These are phyloP conservation scores for Zygoascus flipseniorum DNA, from an alignment of 805 yeast species.

Conservation along the genomic window DNA sequence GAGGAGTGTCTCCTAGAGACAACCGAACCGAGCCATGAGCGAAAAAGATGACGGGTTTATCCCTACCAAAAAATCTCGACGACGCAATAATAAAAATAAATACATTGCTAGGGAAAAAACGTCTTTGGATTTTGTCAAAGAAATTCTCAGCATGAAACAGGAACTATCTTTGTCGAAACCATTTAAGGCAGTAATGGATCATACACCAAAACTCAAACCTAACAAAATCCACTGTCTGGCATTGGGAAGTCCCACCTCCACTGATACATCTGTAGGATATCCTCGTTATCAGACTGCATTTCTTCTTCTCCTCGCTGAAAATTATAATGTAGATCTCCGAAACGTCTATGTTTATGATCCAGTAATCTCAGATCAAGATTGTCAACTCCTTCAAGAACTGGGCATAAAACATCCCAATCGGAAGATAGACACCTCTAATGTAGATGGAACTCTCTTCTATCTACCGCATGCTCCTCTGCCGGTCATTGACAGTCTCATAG, in stretches of 20 bases:
- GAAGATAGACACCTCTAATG: constrained; percentile 1
- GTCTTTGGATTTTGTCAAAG: constrained; percentile 10
- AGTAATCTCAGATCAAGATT: constrained; percentile 43
- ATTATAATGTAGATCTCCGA: constrained; percentile 12
- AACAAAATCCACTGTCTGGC: constrained; percentile 55
- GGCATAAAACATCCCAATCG: constrained; percentile 22
- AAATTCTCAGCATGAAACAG: constrained; percentile 4
- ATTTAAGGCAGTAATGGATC: constrained; percentile 3
- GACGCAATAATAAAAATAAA: constrained; percentile 5
- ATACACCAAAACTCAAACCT: background rate
- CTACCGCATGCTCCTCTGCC: constrained; percentile 69
- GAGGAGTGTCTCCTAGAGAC: background rate
- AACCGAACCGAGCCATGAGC: too few relatives aligned
- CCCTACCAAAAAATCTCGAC: constrained; percentile 2
- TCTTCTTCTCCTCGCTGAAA: constrained; percentile 35
- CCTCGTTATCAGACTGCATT: constrained; percentile 56
- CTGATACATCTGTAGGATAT: constrained; percentile 35
- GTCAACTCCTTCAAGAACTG: constrained; percentile 23
- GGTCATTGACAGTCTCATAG: constrained; percentile 17
- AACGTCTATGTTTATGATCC: constrained; percentile 57
- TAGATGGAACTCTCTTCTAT: constrained; percentile 38
- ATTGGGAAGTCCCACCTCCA: constrained; percentile 53
- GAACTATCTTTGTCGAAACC: constrained; percentile 9
- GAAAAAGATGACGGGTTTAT: constrained; percentile 1
- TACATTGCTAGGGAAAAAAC: constrained; percentile 14